Evolutionary conservation across 2,329 filamentous ascomycete species (phyloP).

Genomic region (Septoria petroselini): DNA sequence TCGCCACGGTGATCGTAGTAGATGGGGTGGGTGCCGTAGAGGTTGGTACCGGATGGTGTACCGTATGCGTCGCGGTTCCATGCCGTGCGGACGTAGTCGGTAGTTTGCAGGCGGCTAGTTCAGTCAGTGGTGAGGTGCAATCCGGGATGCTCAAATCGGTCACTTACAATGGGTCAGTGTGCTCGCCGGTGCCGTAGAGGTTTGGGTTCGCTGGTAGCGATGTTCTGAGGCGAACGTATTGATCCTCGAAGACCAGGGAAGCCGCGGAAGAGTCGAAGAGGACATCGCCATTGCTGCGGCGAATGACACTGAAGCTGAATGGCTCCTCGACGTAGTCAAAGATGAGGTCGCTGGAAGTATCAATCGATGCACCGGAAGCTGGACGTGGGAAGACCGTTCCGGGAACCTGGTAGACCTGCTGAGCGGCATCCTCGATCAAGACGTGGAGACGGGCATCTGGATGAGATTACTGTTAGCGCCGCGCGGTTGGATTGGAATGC

Average conservation of each 20-base stretch:
- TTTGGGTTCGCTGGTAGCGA: conserved; percentile 65
- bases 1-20: conserved; percentile 67
- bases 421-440: conserved; percentile 67
- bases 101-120: conserved; percentile 55
- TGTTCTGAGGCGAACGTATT: conserved; percentile 72
- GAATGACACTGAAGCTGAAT: conserved; percentile 65
- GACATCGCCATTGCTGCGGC: conserved; percentile 56
- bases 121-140: neutral
- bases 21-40: conserved; percentile 72
- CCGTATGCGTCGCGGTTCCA: conserved; percentile 66
- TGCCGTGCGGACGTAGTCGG: conserved; percentile 66
- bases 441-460: conserved; percentile 64
- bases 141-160: neutral
- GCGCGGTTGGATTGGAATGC: conserved; percentile 1
- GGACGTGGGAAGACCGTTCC: conserved; percentile 65
- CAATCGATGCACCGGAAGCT: conserved; percentile 32
- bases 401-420: conserved; percentile 71
- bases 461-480: conserved; percentile 14
- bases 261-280: conserved; percentile 69
- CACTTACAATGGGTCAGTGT: conserved; percentile 58
- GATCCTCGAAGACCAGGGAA: conserved; percentile 69
- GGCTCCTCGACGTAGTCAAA: conserved; percentile 57
- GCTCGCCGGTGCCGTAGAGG: conserved; percentile 76
- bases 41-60: conserved; percentile 60
- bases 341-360: conserved; percentile 46